Conservation (phyloP, 148 eudicot genomes). For the Camellia japonica region DNA sequence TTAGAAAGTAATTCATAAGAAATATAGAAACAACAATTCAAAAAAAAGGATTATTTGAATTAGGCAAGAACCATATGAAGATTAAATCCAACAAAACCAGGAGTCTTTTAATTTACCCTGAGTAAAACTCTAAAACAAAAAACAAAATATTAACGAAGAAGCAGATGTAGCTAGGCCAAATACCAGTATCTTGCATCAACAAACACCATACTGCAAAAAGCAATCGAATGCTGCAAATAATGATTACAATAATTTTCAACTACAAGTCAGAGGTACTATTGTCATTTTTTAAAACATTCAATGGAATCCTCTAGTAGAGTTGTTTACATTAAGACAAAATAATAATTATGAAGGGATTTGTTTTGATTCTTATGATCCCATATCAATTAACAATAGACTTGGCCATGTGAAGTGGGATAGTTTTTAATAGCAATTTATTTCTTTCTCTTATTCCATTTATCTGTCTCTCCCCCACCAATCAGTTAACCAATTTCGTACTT, state of each 20-base stretch:
- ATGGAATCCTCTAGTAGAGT: neutral
- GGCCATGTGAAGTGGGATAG: neutral
- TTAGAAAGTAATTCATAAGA: constrained; percentile 3
- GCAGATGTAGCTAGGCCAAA: neutral
- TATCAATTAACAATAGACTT: too few species aligned
- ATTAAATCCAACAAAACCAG: neutral
- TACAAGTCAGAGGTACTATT: neutral
- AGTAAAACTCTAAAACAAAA: neutral
- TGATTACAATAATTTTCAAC: too few species aligned
- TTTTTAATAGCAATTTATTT: neutral
- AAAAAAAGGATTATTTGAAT: neutral
- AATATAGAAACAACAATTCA: neutral
- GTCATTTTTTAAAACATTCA: neutral
- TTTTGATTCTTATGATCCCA: too few species aligned
- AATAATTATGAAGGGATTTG: too few species aligned
- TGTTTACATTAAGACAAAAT: too few species aligned
- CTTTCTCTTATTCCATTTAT: neutral
- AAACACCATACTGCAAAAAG: neutral
- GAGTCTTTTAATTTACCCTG: neutral
- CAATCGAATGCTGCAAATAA: too few species aligned
- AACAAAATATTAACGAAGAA: neutral
- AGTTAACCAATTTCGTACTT: neutral
- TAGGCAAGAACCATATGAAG: neutral
- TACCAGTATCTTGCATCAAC: neutral
- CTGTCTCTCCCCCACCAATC: neutral